Conservation (phyloP, 1,284 basidiomycete species). For the Tylopilus sp. region DNA sequence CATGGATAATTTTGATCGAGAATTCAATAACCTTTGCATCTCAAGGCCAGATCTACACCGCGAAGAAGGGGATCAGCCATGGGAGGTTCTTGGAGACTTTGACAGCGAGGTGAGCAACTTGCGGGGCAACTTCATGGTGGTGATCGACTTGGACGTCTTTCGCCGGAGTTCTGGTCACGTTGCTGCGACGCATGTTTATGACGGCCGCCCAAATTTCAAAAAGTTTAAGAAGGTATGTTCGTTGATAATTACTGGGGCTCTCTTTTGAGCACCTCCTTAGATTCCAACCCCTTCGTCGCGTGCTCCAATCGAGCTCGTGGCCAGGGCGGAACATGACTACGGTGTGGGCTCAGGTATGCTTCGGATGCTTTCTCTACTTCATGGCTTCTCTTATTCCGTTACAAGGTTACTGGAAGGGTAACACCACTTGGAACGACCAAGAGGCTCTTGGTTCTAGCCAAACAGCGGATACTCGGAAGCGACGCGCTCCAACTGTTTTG, state of each 20-base stretch:
- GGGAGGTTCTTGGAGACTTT: slow-evolving; percentile 70
- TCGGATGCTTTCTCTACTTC: slow-evolving; percentile 1
- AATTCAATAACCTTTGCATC: slow-evolving; percentile 80
- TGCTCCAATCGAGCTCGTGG: slow-evolving; percentile 49
- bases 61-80: slow-evolving; percentile 47
- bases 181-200: slow-evolving; percentile 41
- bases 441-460: slow-evolving; percentile 19
- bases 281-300: slow-evolving; percentile 33
- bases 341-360: slow-evolving; percentile 51
- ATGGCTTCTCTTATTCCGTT: not conserved
- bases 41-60: slow-evolving; percentile 58
- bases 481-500: slow-evolving; percentile 23
- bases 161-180: slow-evolving; percentile 12
- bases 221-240: slow-evolving; percentile 76
- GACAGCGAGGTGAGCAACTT: slow-evolving; percentile 56
- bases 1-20: slow-evolving; percentile 77
- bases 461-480: slow-evolving; percentile 19
- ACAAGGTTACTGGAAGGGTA: slow-evolving; percentile 54
- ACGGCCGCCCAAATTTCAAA: slow-evolving; percentile 73
- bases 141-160: slow-evolving; percentile 67
- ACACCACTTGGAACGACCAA: slow-evolving; percentile 11
- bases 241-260: not conserved
- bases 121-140: slow-evolving; percentile 82
- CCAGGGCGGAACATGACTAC: slow-evolving; percentile 52
- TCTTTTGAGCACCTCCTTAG: slow-evolving; percentile 19